Conservation (phyloP, 2,329 filamentous ascomycete genomes). For the Lecanosticta acicola region DNA sequence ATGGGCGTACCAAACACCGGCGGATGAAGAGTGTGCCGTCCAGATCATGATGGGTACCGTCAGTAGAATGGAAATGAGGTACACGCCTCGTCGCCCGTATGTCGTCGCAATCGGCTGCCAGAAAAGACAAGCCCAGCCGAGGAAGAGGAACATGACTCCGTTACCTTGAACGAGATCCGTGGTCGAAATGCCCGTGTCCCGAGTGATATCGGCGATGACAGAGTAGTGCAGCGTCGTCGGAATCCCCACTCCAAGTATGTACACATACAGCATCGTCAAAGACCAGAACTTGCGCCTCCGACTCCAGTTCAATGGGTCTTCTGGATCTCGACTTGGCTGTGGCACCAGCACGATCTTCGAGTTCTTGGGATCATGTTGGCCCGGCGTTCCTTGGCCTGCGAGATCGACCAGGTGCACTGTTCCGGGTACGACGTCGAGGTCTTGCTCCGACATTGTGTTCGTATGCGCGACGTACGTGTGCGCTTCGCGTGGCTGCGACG, state of each 20-base stretch:
- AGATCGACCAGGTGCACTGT: conserved; percentile 18
- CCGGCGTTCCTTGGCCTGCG: conserved; percentile 1
- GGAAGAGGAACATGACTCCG: conserved; percentile 37
- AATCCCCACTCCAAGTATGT: conserved; percentile 32
- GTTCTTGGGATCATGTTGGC: conserved; percentile 6
- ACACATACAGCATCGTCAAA: conserved; percentile 20
- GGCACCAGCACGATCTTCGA: conserved; percentile 19
- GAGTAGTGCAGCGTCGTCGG: conserved; percentile 32
- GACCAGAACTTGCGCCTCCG: conserved; percentile 17
- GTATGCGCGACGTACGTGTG: no score
- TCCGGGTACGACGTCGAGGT: conserved; percentile 12
- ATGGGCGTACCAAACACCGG: conserved; percentile 15
- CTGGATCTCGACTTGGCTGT: conserved; percentile 19
- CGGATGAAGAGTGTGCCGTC: conserved; percentile 15
- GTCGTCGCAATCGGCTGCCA: conserved; percentile 46
- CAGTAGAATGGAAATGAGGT: conserved; percentile 18
- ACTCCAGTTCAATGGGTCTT: conserved; percentile 24
- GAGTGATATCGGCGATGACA: conserved; percentile 30
- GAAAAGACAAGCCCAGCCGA: conserved; percentile 42
- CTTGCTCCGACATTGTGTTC: neutral
- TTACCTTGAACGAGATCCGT: conserved; percentile 25
- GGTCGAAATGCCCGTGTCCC: conserved; percentile 20
- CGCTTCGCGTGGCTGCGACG: no score
- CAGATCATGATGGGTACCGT: conserved; percentile 20
- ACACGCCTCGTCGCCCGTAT: conserved; percentile 34